Evolutionary conservation across 257 asterid species (phyloP), one percentile per base, ranked within the genome.

Genomic region (Gardenia jasminoides): DNA sequence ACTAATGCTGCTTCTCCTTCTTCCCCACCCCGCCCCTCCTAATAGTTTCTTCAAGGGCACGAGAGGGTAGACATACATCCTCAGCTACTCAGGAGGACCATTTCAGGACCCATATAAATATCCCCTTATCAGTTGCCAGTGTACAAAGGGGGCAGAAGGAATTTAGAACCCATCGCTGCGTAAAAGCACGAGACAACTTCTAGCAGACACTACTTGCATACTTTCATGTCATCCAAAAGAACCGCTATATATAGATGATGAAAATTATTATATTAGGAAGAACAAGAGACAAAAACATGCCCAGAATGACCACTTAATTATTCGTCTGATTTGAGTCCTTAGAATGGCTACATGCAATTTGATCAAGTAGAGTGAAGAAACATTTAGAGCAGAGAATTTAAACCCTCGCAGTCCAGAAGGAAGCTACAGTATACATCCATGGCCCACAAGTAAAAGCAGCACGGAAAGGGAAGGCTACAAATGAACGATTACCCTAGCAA

Each of bases 11-110:
- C 30, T 20, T 3, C 4, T 62, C 44, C 79, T n/a, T 47, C 26
- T 26, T 66, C 26, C 22, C 44, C 77, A 16, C 15, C 54, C 50
- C 50, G 33, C 36, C 41, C 31, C n/a, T 65, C 50, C 50, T 31
- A 6, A 39, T 75, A 81, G 83, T 69, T 81, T 72, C 48, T 80
- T 69, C 80, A 74, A 77, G 71, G 71, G 72, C 66, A 69, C 50
- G 12, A 64, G 76, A 79, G 81, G 82, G 75, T 39, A 73, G 61
- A 77, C 54, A 24, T 62, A 75, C 76, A 41, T 20, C 81, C 81
- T 28, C 39, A 82, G 58, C 80, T 80, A 76, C 43, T 74, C 72
- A 80, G 73, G 74, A 80, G 87, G 78, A 67, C 86, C 65, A 79
- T 78, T 44, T 81, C 86, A 79, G 82, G 85, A 70, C 85, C 84